Evolutionary conservation across 2,329 filamentous ascomycete species (phyloP), one percentile per base, ranked within the genome.

Genomic region (Chalaropsis ovoidea): DNA sequence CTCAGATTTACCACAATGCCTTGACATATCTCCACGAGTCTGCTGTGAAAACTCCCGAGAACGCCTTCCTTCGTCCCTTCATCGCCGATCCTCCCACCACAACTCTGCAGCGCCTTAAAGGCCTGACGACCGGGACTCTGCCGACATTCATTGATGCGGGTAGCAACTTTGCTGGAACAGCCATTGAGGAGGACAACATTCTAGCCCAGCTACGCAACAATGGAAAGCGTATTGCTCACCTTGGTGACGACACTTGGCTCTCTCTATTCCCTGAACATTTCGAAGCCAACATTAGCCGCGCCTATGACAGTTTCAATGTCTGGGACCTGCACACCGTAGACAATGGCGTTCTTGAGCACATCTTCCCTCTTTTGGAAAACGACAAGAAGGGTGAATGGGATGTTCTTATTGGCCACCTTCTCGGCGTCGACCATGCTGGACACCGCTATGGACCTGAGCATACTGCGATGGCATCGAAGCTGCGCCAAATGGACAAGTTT

Each of bases 191-290:
- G 78, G 94, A 99, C 74, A 79, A 95, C 77, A 70, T 86, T 76
- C 72, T 88, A 77, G 77, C 86, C 81, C 75, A 95, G 75, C 74
- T 88, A 78, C 73, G 80, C 75, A 73, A 87, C 77, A 76, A 85
- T 76, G 72, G 83, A 75, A 77, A 90, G 79, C 89, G 82, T 69
- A 84, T 99, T 70, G 94, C 92, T 5, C 95, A 99, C 72, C 78
- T 99, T 45, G 94, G 94, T n/a, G 94, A 99, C 74, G 93, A 99
- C 76, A 99, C 94, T 3, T 99, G 94, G 94, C 89, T 91, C 70
- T 82, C 90, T 54, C 79, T 99, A 17, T 99, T 97, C 73, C 94
- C 94, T 0, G 89, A 82, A n/a, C 91, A 95, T 74, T 99, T 99
- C 71, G 87, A 96, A 74, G 78, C 86, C 8, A 88, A 93, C 66